phyloP scores from a whole-genome alignment of 2,329 filamentous ascomycete genomes.

The Curvularia sp. region DNA sequence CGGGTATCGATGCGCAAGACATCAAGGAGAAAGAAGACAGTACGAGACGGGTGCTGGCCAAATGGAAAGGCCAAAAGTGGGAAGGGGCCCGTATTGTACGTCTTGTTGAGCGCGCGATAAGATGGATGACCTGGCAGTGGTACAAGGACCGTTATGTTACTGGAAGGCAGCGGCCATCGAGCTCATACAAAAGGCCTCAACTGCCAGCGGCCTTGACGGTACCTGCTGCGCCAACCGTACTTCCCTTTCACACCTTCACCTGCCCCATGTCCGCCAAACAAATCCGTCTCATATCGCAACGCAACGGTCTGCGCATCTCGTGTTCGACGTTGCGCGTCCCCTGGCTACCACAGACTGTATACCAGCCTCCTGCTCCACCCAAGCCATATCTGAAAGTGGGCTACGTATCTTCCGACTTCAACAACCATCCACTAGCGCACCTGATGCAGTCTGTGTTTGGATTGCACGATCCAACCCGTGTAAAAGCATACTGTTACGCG shows the following conservation, averaged over 20 bases:
- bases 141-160: constrained; percentile 81
- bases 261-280: constrained; percentile 90
- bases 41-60: constrained; percentile 48
- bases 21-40: constrained; percentile 48
- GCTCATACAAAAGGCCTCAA: constrained; percentile 74
- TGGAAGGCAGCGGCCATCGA: constrained; percentile 61
- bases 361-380: constrained; percentile 83
- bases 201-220: constrained; percentile 76
- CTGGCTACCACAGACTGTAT: constrained; percentile 84
- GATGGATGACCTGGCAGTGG: constrained; percentile 80
- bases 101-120: constrained; percentile 83
- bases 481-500: constrained; percentile 92
- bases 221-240: constrained; percentile 88
- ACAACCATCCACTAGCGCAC: constrained; percentile 96
- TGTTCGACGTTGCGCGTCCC: constrained; percentile 84
- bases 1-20: constrained; percentile 43
- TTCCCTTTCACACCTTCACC: constrained; percentile 98
- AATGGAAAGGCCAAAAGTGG: constrained; percentile 78
- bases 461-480: constrained; percentile 75
- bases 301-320: constrained; percentile 92
- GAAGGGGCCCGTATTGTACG: constrained; percentile 87
- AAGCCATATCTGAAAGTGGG: constrained; percentile 86
- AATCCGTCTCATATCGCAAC: constrained; percentile 91
- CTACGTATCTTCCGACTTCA: constrained; percentile 98
- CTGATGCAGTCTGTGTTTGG: constrained; percentile 99